phyloP scores from a whole-genome alignment of 805 yeast genomes.

The Candida pseudofarinosa region DNA sequence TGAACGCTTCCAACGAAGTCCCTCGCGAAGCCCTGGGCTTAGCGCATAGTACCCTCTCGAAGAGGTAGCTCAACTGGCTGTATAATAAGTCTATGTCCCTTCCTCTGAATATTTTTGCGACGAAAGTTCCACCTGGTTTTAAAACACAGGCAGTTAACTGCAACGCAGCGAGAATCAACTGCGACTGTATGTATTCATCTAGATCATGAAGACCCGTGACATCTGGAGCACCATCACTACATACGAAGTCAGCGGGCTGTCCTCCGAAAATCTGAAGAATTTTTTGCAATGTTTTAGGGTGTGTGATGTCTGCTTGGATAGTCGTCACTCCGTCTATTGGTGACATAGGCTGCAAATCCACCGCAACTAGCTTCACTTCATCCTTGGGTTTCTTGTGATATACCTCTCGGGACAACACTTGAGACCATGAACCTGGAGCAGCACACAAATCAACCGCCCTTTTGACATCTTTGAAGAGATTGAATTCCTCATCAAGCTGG shows the following conservation, averaged over 20 bases:
- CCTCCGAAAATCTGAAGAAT: conserved; percentile 85
- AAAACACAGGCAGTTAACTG: conserved; percentile 87
- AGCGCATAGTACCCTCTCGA: conserved; percentile 87
- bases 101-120: conserved; percentile 95
- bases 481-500: conserved; percentile 88
- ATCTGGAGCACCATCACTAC: conserved; percentile 98
- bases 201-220: conserved; percentile 96
- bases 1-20: conserved; percentile 88
- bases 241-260: conserved; percentile 89
- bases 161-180: conserved; percentile 83
- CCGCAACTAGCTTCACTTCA: conserved; percentile 79
- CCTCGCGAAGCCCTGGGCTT: conserved; percentile 96
- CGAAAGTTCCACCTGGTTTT: conserved; percentile 87
- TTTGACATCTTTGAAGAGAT: conserved; percentile 64
- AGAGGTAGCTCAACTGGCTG: conserved; percentile 83
- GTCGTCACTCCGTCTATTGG: conserved; percentile 91
- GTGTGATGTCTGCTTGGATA: conserved; percentile 95
- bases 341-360: conserved; percentile 95
- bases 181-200: conserved; percentile 96
- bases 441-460: conserved; percentile 97
- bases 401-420: conserved; percentile 75
- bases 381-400: conserved; percentile 38
- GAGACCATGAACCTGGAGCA: conserved; percentile 99
- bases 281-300: conserved; percentile 77
- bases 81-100: conserved; percentile 91